Base-by-base conservation (phyloP, 2,329 filamentous ascomycete species). In the Curvularia verruculosa region DNA sequence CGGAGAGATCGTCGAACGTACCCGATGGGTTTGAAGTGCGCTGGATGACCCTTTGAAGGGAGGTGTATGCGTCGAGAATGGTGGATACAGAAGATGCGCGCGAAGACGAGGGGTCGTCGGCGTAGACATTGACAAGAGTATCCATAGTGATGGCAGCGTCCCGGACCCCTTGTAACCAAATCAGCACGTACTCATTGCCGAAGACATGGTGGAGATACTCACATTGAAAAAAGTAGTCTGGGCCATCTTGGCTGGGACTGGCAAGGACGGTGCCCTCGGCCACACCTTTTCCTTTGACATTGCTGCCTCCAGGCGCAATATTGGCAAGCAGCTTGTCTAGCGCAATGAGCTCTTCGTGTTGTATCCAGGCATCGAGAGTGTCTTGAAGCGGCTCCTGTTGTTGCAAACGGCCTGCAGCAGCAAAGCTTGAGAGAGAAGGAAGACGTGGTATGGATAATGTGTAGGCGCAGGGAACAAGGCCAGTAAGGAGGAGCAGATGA, bases 201-300 rank as follows among this genome's bases (percentile, higher is more conserved):
- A 37, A 39, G 18, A 23, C 23, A 13, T 10, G 7, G 1, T 23
- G 2, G 8, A 40, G 8, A 5, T n/a, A 52, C 69, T 9, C 46
- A 78, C 79, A 81, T 63, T 80, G 78, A 59, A 75, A 81, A 65
- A 74, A 80, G 61, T 81, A 80, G 56, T 80, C 71, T 10, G 79
- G 78, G 18, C 69, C 64, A 3, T 72, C 56, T 26, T 67, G 73
- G 15, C 75, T 79, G 3, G 79, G 79, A 52, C 78, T 80, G 24
- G 79, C 78, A 31, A 81, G 66, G 1, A 80, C 77, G 3, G 76
- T 76, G 29, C 79, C 79, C 21, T 70, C 65, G 5, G 67, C 74
- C 5, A 76, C 77, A 18, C 68, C 71, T 29, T 65, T 53, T 2
- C 71, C 73, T 47, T 63, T 52, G 1, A 75, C 68, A 51, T 79